These are phyloP conservation scores for Marasmius fiardii DNA, from an alignment of 1,284 basidiomycete genomes.

Conservation along the genomic window DNA sequence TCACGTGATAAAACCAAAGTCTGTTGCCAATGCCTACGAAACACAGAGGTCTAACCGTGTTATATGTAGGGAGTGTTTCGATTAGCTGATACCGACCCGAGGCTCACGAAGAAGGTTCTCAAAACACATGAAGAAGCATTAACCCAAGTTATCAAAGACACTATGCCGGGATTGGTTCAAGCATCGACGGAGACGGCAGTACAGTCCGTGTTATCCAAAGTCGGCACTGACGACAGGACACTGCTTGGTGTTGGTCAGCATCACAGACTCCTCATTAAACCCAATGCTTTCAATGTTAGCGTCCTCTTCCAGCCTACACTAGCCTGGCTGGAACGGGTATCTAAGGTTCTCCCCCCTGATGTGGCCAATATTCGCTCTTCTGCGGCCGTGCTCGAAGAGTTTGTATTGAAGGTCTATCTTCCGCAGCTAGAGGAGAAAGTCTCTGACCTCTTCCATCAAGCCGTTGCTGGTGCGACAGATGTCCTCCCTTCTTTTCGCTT, in stretches of 20 bases:
- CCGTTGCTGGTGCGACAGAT: slow-evolving; percentile 63
- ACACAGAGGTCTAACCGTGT: slow-evolving; percentile 7
- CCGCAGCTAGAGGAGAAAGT: slow-evolving; percentile 97
- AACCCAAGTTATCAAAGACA: slow-evolving; percentile 80
- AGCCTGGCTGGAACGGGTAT: slow-evolving; percentile 75
- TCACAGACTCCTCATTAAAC: slow-evolving; percentile 83
- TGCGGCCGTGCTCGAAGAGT: slow-evolving; percentile 85
- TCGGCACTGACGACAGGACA: slow-evolving; percentile 64
- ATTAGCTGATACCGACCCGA: slow-evolving; percentile 84
- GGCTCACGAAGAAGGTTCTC: slow-evolving; percentile 65
- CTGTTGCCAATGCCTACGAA: slow-evolving; percentile 7
- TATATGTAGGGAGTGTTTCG: slow-evolving; percentile 75
- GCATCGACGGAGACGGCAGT: slow-evolving; percentile 58
- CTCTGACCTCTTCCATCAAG: slow-evolving; percentile 81
- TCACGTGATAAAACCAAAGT: slow-evolving; percentile 80
- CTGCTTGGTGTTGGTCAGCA: slow-evolving; percentile 69
- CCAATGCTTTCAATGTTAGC: slow-evolving; percentile 94
- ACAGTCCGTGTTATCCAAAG: slow-evolving; percentile 56
- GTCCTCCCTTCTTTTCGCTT: slow-evolving; percentile 3
- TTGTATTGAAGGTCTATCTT: slow-evolving; percentile 90
- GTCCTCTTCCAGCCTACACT: slow-evolving; percentile 93
- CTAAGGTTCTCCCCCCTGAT: slow-evolving; percentile 73
- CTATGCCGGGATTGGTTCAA: slow-evolving; percentile 91
- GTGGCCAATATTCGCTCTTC: slow-evolving; percentile 70
- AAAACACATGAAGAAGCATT: slow-evolving; percentile 84